A percentile compares a stretch with the other conserved stretches of the same genome.
phyloP scores from a whole-genome alignment of 768 basidiomycete genomes.

The Macrolepiota albuminosa region DNA sequence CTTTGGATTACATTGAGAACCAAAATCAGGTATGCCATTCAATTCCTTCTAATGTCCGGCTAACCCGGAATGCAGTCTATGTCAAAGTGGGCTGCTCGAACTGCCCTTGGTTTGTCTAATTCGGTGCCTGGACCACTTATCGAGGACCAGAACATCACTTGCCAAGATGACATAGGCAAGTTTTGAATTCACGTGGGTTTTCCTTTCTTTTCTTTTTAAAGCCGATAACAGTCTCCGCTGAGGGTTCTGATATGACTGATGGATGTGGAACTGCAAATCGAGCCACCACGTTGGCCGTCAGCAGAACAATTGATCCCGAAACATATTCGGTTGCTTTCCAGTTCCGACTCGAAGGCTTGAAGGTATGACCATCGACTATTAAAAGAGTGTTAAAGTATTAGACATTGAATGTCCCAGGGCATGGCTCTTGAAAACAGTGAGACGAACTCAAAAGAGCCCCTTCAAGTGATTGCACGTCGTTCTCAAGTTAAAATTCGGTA shows the following conservation, averaged over 20 bases:
- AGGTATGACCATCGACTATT: slow-evolving; percentile 25
- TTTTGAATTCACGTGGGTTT: background rate
- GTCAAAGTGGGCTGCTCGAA: slow-evolving; percentile 62
- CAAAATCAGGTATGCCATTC: slow-evolving; percentile 40
- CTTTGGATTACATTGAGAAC: slow-evolving; percentile 34
- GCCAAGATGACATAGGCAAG: slow-evolving; percentile 47
- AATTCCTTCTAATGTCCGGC: background rate
- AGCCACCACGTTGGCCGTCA: slow-evolving; percentile 28
- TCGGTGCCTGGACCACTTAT: slow-evolving; percentile 54
- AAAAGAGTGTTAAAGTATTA: background rate
- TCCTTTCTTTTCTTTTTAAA: background rate
- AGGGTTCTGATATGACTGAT: slow-evolving; percentile 48
- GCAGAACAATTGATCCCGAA: slow-evolving; percentile 30
- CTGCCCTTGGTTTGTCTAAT: slow-evolving; percentile 57
- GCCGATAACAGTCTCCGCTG: slow-evolving; percentile 19
- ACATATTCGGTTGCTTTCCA: slow-evolving; percentile 45
- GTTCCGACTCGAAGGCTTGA: slow-evolving; percentile 42
- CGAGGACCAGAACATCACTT: slow-evolving; percentile 27
- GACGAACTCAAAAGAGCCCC: slow-evolving; percentile 13
- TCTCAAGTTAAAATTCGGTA: slow-evolving; percentile 48
- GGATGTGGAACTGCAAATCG: slow-evolving; percentile 46
- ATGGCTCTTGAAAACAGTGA: slow-evolving; percentile 18
- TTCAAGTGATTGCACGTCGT: slow-evolving; percentile 28
- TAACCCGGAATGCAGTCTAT: slow-evolving; percentile 36
- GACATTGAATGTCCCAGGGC: slow-evolving; percentile 24